These are phyloP conservation scores for Leccinum boreale DNA, from an alignment of 768 basidiomycete genomes.

Conservation along the genomic window DNA sequence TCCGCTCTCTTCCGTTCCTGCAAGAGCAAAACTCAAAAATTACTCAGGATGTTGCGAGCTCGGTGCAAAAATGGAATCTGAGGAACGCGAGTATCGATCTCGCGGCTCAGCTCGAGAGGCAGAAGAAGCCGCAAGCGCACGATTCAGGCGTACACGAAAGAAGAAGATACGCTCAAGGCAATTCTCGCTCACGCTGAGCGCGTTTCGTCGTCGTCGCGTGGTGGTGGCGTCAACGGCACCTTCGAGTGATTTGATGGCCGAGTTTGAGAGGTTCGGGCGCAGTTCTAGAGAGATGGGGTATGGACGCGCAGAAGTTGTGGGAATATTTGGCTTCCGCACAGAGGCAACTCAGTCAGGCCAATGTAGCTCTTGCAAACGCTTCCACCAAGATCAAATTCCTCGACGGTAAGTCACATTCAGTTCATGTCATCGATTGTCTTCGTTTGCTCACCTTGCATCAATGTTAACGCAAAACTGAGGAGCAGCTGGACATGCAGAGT, in stretches of 20 bases:
- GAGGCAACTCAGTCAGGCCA: constrained; percentile 61
- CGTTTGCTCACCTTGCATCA: constrained; percentile 24
- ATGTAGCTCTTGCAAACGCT: constrained; percentile 73
- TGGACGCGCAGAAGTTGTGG: constrained; percentile 67
- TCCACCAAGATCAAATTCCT: constrained; percentile 79
- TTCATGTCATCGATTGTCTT: too few relatives aligned
- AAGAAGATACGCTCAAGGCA: constrained; percentile 79
- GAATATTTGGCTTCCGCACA: constrained; percentile 68
- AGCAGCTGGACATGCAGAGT: constrained; percentile 58
- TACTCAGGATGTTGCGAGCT: constrained; percentile 84
- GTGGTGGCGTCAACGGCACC: constrained; percentile 29
- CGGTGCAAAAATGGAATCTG: constrained; percentile 79
- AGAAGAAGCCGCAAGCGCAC: constrained; percentile 69
- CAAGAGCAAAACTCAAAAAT: constrained; percentile 87
- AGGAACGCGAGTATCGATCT: constrained; percentile 87
- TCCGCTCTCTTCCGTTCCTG: constrained; percentile 73
- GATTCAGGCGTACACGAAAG: constrained; percentile 80
- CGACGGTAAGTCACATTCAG: constrained; percentile 48
- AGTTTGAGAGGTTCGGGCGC: constrained; percentile 41
- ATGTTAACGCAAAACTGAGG: constrained; percentile 66
- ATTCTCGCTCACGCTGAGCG: constrained; percentile 60
- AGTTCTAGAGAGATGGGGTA: constrained; percentile 57
- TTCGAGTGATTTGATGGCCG: constrained; percentile 45
- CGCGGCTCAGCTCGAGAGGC: constrained; percentile 76
- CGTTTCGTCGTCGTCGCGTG: constrained; percentile 12